Evolutionary conservation across 1,139 yeast genomes (phyloP), one percentile per base, ranked within the genome.

Genomic region (Candida tropicalis): DNA sequence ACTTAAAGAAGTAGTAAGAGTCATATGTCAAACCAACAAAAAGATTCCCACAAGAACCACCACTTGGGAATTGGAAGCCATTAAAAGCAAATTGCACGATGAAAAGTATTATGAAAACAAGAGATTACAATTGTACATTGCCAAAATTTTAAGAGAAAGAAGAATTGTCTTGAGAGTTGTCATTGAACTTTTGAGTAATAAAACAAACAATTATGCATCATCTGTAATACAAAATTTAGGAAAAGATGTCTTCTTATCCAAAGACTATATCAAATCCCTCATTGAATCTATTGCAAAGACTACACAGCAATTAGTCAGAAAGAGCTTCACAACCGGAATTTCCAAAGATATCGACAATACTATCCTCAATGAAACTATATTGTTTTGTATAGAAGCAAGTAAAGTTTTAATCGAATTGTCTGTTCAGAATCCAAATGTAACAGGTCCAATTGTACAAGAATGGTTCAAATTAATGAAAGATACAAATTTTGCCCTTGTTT

Each of bases 381-480:
- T 73, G 43, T 57, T 72, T 39, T 50, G 76, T 18, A 59, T 67
- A 38, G 75, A 73, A 40, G 53, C 71, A 26, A 56, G 76, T 41
- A 79, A 78, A 47, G 65, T 80, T 1, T 56, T 81, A 29, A 62
- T 72, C 15, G 76, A 74, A 55, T 47, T 74, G 48, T 47, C 69
- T 47, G 43, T 70, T 53, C 62, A 62, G 37, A 58, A 68, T 53
- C 58, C 73, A 45, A 55, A 65, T 41, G 53, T 70, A 51, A 44
- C 66, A 42, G 48, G 58, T 47, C 29, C 58, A 46, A 48, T 56
- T 1, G 73, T 80, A 1, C 44, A 59, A 2, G 56, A 65, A 9
- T 88, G 96, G 96, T 82, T 84, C 50, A 55, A 66, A 5, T 62
- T 81, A 18, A 70, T 81, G 73, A 62, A 67, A 12, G 56, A 63